Base-by-base conservation (phyloP, 2,329 filamentous ascomycete genomes). In the Orbilia brochopaga region DNA sequence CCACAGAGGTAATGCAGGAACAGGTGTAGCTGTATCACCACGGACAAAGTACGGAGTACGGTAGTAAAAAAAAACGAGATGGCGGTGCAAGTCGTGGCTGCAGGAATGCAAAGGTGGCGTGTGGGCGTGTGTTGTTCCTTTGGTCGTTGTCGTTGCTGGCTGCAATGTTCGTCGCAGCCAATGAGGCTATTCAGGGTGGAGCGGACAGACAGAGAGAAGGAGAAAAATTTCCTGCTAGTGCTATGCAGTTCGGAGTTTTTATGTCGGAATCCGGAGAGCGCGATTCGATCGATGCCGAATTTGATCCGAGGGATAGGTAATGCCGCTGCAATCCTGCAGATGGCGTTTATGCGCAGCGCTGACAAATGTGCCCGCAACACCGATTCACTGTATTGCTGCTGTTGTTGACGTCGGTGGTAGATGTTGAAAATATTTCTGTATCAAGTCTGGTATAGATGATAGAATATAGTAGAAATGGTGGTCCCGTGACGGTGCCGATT, bases 1-100 rank as follows among this genome's bases (percentile, higher is more conserved):
- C 65, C 65, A 69, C 65, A 69, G 21, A 55, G 46, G 63, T 60
- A 40, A 42, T 62, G 57, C 64, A 69, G 52, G 40, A 69, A 69
- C 50, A 51, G 46, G 24, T 44, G 24, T 58, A 42, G 46, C 37
- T 44, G 24, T 58, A 42, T 46, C 57, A 48, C 24, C 19, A 42
- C 52, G 58, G 62, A 40, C 51, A 52, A 61, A 61, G 57, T 51
- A 30, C 52, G 40, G 19, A 17, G n/a, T n/a, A n/a, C n/a, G n/a
- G n/a, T n/a, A n/a, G 27, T 32, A 32, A 44, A 62, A 27, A 17
- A 37, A 50, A 13, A 19, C 58, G 48, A 40, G 65, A 62, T 63
- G 65, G 65, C 65, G 65, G 65, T 69, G 65, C 65, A 69, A 56
- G 37, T 17, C 11, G 37, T 42, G 37, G 37, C 37, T 42, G 37